Evolutionary conservation across 2,329 filamentous ascomycete genomes (phyloP).

Genomic region (Thielaviopsis punctulata): DNA sequence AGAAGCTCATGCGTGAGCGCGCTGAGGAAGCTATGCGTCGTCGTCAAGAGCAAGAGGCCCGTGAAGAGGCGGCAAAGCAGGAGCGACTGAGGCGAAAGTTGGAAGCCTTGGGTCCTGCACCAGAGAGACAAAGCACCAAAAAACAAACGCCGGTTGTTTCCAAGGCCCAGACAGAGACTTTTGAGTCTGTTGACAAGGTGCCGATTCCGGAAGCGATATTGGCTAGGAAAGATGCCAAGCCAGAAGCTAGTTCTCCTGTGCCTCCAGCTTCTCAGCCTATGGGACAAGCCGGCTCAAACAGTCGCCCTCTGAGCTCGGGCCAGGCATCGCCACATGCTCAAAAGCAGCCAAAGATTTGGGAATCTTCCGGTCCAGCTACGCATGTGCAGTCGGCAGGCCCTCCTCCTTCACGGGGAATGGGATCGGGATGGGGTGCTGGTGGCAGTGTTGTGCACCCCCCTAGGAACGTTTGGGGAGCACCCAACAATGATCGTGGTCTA

Average conservation of each 20-base stretch:
- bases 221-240: neutral
- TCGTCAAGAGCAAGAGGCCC: conserved; percentile 48
- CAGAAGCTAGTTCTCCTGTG: neutral
- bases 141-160: conserved; percentile 23
- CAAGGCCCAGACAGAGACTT: neutral
- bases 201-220: neutral
- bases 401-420: conserved; percentile 5
- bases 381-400: conserved; percentile 6
- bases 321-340: neutral
- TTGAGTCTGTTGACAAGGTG: neutral
- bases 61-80: conserved; percentile 53
- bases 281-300: neutral
- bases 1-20: conserved; percentile 55
- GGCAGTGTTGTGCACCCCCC: conserved; percentile 23
- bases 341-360: conserved; percentile 7
- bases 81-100: conserved; percentile 58
- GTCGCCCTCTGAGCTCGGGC: neutral
- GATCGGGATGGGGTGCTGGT: conserved; percentile 25
- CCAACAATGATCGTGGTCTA: conserved; percentile 52
- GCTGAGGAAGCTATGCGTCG: conserved; percentile 53
- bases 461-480: conserved; percentile 58
- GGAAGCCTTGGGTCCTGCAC: conserved; percentile 48
- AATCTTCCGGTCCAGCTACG: conserved; percentile 1
- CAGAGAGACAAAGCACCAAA: conserved; percentile 40
- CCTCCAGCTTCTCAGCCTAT: neutral